phyloP scores from a whole-genome alignment of 306 rosid genomes.

The Argentina anserina region DNA sequence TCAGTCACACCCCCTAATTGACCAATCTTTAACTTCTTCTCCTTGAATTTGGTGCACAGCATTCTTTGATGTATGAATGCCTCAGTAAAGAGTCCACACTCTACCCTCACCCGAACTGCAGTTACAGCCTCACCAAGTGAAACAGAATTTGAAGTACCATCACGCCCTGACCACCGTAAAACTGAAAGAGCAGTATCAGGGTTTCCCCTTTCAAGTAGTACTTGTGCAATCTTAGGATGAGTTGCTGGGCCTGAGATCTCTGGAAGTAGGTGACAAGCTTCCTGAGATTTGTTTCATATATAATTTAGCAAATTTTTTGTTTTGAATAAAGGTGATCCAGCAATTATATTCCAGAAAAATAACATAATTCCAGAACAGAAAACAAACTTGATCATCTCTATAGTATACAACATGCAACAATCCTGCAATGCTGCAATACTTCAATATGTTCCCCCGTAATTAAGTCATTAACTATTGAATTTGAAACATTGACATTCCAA shows the following conservation, averaged over 20 bases:
- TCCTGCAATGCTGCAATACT: neutral
- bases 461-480: neutral
- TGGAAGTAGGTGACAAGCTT: constrained; percentile 84
- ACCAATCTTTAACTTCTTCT: constrained; percentile 45
- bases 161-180: constrained; percentile 91
- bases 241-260: constrained; percentile 77
- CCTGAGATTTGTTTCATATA: no score
- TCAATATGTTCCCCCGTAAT: neutral
- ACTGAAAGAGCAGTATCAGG: constrained; percentile 89
- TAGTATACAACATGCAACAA: constrained; percentile 8
- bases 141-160: constrained; percentile 51
- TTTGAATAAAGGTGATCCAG: constrained; percentile 13
- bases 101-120: constrained; percentile 93
- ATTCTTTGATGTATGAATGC: constrained; percentile 89
- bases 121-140: constrained; percentile 89
- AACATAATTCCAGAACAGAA: constrained; percentile 21
- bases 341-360: constrained; percentile 3
- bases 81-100: constrained; percentile 94
- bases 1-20: constrained; percentile 37
- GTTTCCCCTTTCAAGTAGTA: constrained; percentile 78
- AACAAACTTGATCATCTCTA: neutral
- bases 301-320: no score
- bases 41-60: constrained; percentile 65
- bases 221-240: constrained; percentile 96
- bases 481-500: neutral